A percentile compares a stretch with the other conserved stretches of the same genome.
These are phyloP conservation scores for Debaryomyces tyrocola DNA, from an alignment of 805 yeast species.

Conservation along the genomic window DNA sequence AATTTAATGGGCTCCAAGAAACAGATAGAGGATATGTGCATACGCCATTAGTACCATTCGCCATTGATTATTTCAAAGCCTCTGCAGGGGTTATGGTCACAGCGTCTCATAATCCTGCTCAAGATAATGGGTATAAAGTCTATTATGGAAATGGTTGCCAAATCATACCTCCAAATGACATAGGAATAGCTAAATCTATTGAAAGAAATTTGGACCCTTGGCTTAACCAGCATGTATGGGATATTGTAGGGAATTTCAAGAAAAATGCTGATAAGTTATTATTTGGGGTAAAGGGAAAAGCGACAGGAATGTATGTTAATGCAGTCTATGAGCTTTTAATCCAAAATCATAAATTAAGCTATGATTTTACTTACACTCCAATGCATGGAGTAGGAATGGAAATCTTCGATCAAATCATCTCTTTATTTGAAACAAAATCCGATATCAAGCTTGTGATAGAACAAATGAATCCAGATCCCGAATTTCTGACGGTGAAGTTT, in stretches of 20 bases:
- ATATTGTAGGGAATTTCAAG: conserved; percentile 37
- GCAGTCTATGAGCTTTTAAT: conserved; percentile 30
- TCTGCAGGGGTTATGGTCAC: conserved; percentile 91
- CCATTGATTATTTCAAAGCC: conserved; percentile 61
- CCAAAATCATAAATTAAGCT: conserved; percentile 19
- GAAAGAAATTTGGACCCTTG: conserved; percentile 62
- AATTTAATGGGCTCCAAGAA: conserved; percentile 1
- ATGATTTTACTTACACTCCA: conserved; percentile 80
- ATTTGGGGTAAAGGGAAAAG: conserved; percentile 40
- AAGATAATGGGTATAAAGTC: conserved; percentile 92
- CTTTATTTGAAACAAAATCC: conserved; percentile 34
- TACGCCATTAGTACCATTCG: conserved; percentile 92
- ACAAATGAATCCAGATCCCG: conserved; percentile 80
- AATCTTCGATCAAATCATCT: conserved; percentile 46
- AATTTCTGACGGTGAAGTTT: conserved; percentile 79
- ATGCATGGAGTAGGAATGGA: conserved; percentile 93
- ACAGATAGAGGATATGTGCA: conserved; percentile 44
- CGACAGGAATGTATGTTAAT: conserved; percentile 42
- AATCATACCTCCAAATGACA: conserved; percentile 90
- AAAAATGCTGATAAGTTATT: conserved; percentile 29
- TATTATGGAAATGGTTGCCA: conserved; percentile 95
- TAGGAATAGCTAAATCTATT: conserved; percentile 65
- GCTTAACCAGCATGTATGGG: conserved; percentile 45
- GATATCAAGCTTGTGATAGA: conserved; percentile 43
- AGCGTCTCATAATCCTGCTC: conserved; percentile 83